phyloP scores from a whole-genome alignment of 2,329 filamentous ascomycete genomes.

The Teratosphaeria nubilosa region DNA sequence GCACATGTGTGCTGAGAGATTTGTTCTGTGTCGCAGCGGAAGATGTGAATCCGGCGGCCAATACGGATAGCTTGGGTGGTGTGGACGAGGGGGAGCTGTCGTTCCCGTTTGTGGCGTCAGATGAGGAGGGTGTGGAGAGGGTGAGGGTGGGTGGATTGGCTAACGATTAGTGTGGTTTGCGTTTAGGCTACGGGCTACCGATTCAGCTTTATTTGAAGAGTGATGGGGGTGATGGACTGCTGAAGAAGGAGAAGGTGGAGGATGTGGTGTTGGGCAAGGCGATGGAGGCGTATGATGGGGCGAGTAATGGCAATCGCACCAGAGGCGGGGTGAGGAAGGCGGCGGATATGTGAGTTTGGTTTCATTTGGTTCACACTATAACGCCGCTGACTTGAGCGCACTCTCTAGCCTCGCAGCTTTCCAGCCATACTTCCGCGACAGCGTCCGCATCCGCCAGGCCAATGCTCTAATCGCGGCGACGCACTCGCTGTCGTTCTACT shows the following conservation, averaged over 20 bases:
- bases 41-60: constrained; percentile 15
- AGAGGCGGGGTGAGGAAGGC: constrained; percentile 70
- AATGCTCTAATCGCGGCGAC: constrained; percentile 61
- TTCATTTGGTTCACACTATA: not conserved
- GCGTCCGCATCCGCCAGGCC: constrained; percentile 44
- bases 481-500: constrained; percentile 65
- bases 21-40: constrained; percentile 8
- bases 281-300: constrained; percentile 67
- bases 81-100: constrained; percentile 8
- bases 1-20: not conserved
- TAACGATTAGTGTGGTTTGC: constrained; percentile 6
- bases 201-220: constrained; percentile 48
- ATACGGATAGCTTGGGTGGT: constrained; percentile 11
- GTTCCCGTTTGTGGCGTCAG: constrained; percentile 12
- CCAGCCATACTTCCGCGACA: constrained; percentile 45
- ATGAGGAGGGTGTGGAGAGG: constrained; percentile 5
- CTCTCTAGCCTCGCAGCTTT: constrained; percentile 52
- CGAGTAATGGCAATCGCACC: constrained; percentile 68
- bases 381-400: constrained; percentile 6
- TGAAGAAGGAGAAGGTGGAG: constrained; percentile 44
- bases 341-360: constrained; percentile 53
- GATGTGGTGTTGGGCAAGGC: constrained; percentile 53
- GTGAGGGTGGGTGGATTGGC: constrained; percentile 3
- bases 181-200: constrained; percentile 51
- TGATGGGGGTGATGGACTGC: constrained; percentile 35